Evolutionary conservation across 2,329 filamentous ascomycete genomes (phyloP).

Genomic region (Colletotrichum orbiculare): DNA sequence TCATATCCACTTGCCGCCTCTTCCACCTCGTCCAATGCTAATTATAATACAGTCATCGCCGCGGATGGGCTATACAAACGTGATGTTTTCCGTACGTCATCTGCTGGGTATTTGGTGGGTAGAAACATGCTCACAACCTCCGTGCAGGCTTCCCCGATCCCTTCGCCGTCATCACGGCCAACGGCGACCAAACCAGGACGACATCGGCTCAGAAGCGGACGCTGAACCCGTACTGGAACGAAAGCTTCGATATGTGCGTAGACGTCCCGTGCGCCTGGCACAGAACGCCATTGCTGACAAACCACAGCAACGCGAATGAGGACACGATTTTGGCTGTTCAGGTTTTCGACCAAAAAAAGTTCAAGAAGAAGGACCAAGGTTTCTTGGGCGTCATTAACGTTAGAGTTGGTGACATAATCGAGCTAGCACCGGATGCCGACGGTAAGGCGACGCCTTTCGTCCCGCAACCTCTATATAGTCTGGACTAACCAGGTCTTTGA

Average conservation of each 20-base stretch:
- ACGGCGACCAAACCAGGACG: constrained; percentile 98
- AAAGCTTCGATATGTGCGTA: constrained; percentile 95
- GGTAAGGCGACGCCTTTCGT: constrained; percentile 66
- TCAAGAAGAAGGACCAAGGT: constrained; percentile 99
- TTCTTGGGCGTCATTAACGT: constrained; percentile 99
- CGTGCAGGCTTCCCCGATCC: constrained; percentile 90
- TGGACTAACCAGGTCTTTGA: constrained; percentile 41
- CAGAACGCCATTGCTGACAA: constrained; percentile 11
- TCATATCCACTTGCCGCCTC: constrained; percentile 41
- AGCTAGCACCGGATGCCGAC: constrained; percentile 88
- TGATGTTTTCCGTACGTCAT: constrained; percentile 93
- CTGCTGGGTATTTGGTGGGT: not conserved
- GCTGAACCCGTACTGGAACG: constrained; percentile 99
- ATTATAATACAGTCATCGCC: constrained; percentile 82
- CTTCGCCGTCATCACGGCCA: constrained; percentile 96
- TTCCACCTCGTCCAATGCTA: constrained; percentile 44
- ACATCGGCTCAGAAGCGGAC: constrained; percentile 97
- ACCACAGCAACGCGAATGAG: constrained; percentile 82
- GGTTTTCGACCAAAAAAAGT: constrained; percentile 99
- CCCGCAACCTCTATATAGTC: constrained; percentile 36
- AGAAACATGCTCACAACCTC: constrained; percentile 37
- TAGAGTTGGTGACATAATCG: constrained; percentile 92
- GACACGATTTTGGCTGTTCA: constrained; percentile 97
- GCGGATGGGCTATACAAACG: constrained; percentile 98
- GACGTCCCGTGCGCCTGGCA: constrained; percentile 39